Evolutionary conservation across 306 rosid species (phyloP), one percentile per base, ranked within the genome.

Genomic region (Dalbergia cultrata): DNA sequence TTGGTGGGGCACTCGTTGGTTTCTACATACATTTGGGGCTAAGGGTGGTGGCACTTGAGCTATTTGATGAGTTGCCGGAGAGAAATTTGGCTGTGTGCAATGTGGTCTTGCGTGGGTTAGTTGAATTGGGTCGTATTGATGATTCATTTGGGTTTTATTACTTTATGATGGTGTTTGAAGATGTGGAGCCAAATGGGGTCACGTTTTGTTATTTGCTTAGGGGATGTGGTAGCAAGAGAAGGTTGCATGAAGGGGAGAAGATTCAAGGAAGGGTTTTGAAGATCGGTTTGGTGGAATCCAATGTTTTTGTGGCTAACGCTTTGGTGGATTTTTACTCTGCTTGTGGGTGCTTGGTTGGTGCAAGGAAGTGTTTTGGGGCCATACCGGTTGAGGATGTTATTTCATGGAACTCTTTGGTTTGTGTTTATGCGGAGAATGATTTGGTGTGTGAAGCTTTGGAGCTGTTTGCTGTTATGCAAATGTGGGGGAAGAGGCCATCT

Each of bases 251-350:
- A 82, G 98, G 98, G 78, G 72, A 65, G 90, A 90, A 77, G 90
- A 66, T 95, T 54, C 98, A 93, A 22, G 60, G 92, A 54, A 72
- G 69, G 5, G 78, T 85, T 81, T 60, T 91, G 67, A 90, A 90
- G 94, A 78, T 78, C 31, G 92, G 97, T 58, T 85, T 86, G 77
- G 83, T 58, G 33, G 91, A 80, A 72, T 81, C 79, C 9, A 88
- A 89, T 64, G 80, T 93, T 62, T 93, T 90, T 72, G 91, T 93
- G 72, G 83, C 89, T 17, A 95, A 95, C 85, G 90, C 86, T 79
- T 77, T 95, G 90, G 97, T 93, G 74, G 98, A 95, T 85, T 90
- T 95, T 69, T 93, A 95, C 85, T 90, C 97, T 80, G 87, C 88
- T 9, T 91, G 93, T 68, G 88, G 90, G 80, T 84, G 84, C n/a